These are phyloP conservation scores for Wickerhamiella pararugosa DNA, from an alignment of 1,139 yeast genomes.

Conservation along the genomic window DNA sequence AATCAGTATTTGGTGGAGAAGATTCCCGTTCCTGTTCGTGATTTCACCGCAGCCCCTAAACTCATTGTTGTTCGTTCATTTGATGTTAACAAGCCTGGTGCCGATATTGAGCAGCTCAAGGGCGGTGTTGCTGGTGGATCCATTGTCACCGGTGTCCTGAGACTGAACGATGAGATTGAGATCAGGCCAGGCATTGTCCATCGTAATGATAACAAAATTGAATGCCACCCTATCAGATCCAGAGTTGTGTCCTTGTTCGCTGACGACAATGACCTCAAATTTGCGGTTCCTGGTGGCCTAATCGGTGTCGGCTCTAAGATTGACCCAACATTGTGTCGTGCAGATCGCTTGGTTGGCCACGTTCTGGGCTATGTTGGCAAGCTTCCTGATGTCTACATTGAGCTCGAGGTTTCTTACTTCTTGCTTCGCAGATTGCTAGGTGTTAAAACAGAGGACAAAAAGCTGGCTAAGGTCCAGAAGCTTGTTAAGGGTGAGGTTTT, in stretches of 20 bases:
- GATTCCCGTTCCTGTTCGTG: constrained; percentile 94
- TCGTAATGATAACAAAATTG: constrained; percentile 78
- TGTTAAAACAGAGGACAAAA: constrained; percentile 96
- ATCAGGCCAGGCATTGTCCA: constrained; percentile 98
- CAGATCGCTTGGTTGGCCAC: constrained; percentile 98
- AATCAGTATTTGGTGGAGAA: constrained; percentile 90
- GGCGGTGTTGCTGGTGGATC: constrained; percentile 99
- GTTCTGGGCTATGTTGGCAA: constrained; percentile 96
- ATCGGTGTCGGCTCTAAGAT: constrained; percentile 99
- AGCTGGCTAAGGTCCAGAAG: constrained; percentile 92
- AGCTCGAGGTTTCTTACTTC: constrained; percentile 94
- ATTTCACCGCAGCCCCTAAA: constrained; percentile 84
- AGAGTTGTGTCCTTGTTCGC: constrained; percentile 90
- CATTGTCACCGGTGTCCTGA: constrained; percentile 90
- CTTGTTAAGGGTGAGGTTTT: constrained; percentile 88
- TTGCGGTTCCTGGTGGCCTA: constrained; percentile 99
- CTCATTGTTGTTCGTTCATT: constrained; percentile 96
- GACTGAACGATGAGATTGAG: constrained; percentile 95
- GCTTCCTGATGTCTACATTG: constrained; percentile 90
- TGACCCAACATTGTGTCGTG: constrained; percentile 97
- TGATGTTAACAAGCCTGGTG: constrained; percentile 98
- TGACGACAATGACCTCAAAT: constrained; percentile 92
- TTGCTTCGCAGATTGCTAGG: constrained; percentile 92
- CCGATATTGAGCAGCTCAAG: constrained; percentile 90
- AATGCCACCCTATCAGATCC: constrained; percentile 91